These are phyloP conservation scores for Erucastrum elatum DNA, from an alignment of 345 rosid species.

Conservation along the genomic window DNA sequence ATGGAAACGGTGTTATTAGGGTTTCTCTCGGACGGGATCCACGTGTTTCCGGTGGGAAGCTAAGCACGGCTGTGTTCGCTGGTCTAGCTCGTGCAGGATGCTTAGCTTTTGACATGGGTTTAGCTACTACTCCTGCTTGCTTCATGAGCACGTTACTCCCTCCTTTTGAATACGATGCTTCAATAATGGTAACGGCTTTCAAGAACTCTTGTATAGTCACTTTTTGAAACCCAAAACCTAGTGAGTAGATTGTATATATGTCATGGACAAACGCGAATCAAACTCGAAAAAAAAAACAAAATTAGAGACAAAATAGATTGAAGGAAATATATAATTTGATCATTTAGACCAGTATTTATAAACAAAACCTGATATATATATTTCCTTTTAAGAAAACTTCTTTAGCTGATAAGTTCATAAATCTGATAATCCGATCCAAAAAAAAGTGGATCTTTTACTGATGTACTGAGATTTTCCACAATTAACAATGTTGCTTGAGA, in stretches of 20 bases:
- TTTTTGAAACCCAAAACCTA: background rate
- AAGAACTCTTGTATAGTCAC: background rate
- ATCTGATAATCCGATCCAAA: background rate
- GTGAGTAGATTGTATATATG: background rate
- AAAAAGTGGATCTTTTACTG: background rate
- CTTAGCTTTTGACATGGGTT: constrained; percentile 75
- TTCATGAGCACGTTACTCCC: constrained; percentile 81
- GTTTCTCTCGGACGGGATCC: constrained; percentile 89
- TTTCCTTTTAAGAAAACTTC: too few relatives aligned
- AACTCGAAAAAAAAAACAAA: background rate
- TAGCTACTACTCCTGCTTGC: constrained; percentile 96
- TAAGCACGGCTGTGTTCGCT: constrained; percentile 75
- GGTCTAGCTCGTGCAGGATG: constrained; percentile 87
- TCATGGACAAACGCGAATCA: background rate
- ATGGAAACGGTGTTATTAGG: constrained; percentile 36
- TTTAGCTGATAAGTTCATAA: too few relatives aligned
- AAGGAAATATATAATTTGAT: too few relatives aligned
- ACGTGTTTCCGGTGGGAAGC: constrained; percentile 58
- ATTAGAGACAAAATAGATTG: background rate
- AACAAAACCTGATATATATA: too few relatives aligned
- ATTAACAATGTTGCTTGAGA: background rate
- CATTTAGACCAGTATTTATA: too few relatives aligned
- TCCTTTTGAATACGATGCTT: constrained; percentile 78
- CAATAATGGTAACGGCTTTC: constrained; percentile 63
- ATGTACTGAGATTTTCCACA: background rate